Evolutionary conservation across 2,329 filamentous ascomycete species (phyloP).

Genomic region (Huntiella savannae): DNA sequence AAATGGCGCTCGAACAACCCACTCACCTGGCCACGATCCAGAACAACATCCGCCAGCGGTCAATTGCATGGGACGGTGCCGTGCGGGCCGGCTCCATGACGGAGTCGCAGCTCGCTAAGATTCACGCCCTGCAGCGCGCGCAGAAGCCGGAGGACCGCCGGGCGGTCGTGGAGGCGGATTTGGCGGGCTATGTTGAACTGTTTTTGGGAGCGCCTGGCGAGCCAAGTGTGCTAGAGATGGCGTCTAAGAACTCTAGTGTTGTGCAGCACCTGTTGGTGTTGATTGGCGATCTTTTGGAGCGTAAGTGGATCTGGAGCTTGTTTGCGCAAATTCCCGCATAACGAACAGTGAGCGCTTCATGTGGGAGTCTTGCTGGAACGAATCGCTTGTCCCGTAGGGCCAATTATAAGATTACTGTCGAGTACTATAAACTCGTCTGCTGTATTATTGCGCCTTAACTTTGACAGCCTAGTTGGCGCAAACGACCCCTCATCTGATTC

Average conservation of each 20-base stretch:
- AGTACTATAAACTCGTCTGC: no score
- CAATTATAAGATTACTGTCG: not conserved
- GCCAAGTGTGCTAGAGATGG: constrained; percentile 60
- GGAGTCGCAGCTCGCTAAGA: constrained; percentile 83
- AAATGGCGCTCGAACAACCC: constrained; percentile 81
- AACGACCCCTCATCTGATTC: constrained; percentile 1
- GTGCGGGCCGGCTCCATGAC: constrained; percentile 85
- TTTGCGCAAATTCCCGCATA: constrained; percentile 5
- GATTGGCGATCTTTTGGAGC: constrained; percentile 68
- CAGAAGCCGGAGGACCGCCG: constrained; percentile 69
- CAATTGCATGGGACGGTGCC: constrained; percentile 95
- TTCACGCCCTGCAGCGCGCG: constrained; percentile 91
- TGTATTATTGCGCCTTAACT: not conserved
- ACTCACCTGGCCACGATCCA: constrained; percentile 72
- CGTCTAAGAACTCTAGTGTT: constrained; percentile 72
- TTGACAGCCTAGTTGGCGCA: not conserved
- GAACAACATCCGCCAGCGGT: constrained; percentile 89
- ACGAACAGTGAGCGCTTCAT: not conserved
- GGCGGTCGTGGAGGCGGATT: constrained; percentile 61
- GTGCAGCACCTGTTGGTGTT: constrained; percentile 89
- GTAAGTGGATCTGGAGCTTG: constrained; percentile 29
- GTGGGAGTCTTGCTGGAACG: no score
- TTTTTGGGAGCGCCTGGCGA: constrained; percentile 59
- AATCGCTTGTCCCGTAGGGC: no score
- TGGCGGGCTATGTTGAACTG: constrained; percentile 60